Conservation (phyloP, 805 yeast genomes). For the Isabelozyma rhagii region DNA sequence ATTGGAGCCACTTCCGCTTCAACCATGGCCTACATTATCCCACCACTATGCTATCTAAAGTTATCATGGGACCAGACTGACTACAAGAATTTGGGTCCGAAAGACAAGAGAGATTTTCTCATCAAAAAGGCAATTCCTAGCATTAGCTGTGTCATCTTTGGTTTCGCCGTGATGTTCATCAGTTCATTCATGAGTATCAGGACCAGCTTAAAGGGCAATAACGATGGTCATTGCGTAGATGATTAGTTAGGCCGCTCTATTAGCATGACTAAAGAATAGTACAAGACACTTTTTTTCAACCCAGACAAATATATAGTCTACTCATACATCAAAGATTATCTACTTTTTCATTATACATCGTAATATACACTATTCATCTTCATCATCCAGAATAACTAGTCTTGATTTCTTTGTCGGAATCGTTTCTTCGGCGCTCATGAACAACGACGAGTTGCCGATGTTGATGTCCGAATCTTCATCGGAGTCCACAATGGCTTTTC, state of each 20-base stretch:
- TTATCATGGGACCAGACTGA: slow-evolving; percentile 48
- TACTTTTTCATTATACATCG: not conserved
- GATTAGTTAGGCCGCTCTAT: slow-evolving; percentile 12
- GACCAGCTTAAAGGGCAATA: slow-evolving; percentile 34
- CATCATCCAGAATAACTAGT: slow-evolving; percentile 22
- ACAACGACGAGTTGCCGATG: not conserved
- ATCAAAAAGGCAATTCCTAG: slow-evolving; percentile 52
- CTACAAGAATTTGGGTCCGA: slow-evolving; percentile 16
- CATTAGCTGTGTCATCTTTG: slow-evolving; percentile 64
- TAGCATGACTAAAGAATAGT: not conserved
- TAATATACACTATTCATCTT: slow-evolving; percentile 11
- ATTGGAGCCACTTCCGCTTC: slow-evolving; percentile 95
- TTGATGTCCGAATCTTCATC: not conserved
- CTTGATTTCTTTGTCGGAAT: slow-evolving; percentile 18
- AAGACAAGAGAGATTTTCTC: slow-evolving; percentile 24
- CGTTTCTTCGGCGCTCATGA: slow-evolving; percentile 9
- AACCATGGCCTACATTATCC: slow-evolving; percentile 85
- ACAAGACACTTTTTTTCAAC: not conserved
- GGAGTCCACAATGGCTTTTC: not conserved
- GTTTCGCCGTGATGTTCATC: slow-evolving; percentile 70
- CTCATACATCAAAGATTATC: too few relatives aligned
- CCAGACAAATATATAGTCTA: too few relatives aligned
- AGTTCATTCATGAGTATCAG: slow-evolving; percentile 75
- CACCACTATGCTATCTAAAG: slow-evolving; percentile 78
- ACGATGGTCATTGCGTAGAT: slow-evolving; percentile 49